Evolutionary conservation across 768 basidiomycete species (phyloP).

Genomic region (Sporobolomyces roseus): DNA sequence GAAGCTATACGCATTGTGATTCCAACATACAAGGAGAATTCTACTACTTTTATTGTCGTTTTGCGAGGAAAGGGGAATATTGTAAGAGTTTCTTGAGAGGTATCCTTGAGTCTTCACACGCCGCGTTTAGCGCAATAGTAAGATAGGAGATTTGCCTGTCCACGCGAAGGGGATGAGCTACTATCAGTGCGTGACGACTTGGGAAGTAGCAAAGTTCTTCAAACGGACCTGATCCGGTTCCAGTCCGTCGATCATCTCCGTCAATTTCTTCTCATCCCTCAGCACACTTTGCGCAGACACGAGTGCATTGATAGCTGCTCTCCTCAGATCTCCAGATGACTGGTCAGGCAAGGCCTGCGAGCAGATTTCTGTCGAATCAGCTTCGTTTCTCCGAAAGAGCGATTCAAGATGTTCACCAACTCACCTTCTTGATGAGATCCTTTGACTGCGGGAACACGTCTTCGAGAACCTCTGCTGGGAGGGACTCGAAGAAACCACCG

Average conservation of each 20-base stretch:
- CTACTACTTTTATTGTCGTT: background rate
- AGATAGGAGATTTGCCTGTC: constrained; percentile 22
- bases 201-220: no score
- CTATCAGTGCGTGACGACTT: background rate
- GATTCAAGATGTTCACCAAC: background rate
- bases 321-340: constrained; percentile 27
- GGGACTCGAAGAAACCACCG: constrained; percentile 31
- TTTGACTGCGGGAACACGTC: constrained; percentile 37
- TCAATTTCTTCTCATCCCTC: constrained; percentile 31
- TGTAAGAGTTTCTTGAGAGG: background rate
- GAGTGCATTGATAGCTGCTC: constrained; percentile 33
- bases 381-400: background rate
- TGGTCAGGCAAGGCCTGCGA: constrained; percentile 38
- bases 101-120: background rate
- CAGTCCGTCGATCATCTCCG: constrained; percentile 36
- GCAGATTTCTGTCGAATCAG: background rate
- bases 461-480: constrained; percentile 43
- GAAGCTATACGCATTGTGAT: no score
- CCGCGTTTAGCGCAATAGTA: constrained; percentile 28
- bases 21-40: background rate
- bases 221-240: constrained; percentile 30
- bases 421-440: constrained; percentile 36
- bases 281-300: constrained; percentile 37
- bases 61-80: background rate
- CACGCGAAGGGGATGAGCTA: background rate